Base-by-base conservation (phyloP, 108 stramenopile genomes). In the Cyclotella baltica region DNA sequence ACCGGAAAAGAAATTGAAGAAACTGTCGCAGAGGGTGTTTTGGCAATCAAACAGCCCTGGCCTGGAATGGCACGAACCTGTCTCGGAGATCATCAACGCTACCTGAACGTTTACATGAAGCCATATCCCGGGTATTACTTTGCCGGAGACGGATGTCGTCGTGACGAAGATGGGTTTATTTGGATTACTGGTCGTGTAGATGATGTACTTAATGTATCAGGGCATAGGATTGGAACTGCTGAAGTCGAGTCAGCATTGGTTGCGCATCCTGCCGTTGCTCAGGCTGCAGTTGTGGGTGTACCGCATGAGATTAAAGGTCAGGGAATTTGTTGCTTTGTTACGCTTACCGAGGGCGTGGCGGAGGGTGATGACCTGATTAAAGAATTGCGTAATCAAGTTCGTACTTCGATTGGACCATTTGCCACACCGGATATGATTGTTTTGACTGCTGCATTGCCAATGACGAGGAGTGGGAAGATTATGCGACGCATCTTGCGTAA, bases 121-220 rank as follows among this genome's bases (percentile, higher is more conserved):
- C 92, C 95, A 10, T 99, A 99, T 85, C 89, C 92, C 20, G 98
- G 98, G 6, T 97, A 94, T 81, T 99, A 98, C 80, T 99, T 99
- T 75, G 96, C 98, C 10, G 98, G 98, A 13, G 99, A 99, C 67
- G 97, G 96, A 28, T 96, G 92, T 70, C 84, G 83, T 27, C 88
- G 94, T 43, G 98, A 98, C 77, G 81, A 83, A 34, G 96, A 99
- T 78, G 99, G 98, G 27, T 97, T 88, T 81, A 94, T 97, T 83
- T 98, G 92, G 81, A 97, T 99, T 70, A 98, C 96, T 58, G 99
- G 98, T 9, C 92, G 98, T 51, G 94, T 98, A 64, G 98, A 99
- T 64, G 98, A 98, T 73, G 98, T 99, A 10, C 84, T 99, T 27
- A 99, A 99, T 83, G 87, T 89, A 28, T 93, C 92, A 52, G 99